Evolutionary conservation across 2,329 filamentous ascomycete species (phyloP).

Genomic region (Penicillium thymicola): DNA sequence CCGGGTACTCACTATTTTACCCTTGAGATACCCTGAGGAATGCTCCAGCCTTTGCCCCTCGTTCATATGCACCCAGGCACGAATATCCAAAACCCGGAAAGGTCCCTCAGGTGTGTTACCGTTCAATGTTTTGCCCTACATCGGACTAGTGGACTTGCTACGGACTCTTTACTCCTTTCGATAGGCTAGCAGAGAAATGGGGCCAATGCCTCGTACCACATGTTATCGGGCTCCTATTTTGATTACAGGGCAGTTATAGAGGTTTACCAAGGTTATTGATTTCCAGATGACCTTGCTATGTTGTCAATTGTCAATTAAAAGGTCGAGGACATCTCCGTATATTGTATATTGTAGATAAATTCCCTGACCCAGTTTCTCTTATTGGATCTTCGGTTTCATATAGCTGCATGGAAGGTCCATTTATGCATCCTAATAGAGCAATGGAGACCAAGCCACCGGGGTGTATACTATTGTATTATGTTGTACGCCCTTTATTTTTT

Average conservation of each 20-base stretch:
- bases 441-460: not conserved
- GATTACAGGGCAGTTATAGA: not conserved
- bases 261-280: not conserved
- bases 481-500: not conserved
- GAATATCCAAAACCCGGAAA: constrained; percentile 6
- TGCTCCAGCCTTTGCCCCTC: constrained; percentile 16
- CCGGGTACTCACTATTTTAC: not conserved
- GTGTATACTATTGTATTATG: not conserved
- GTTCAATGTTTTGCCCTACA: constrained; percentile 1
- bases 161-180: constrained; percentile 1
- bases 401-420: constrained; percentile 11
- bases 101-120: constrained; percentile 3
- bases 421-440: constrained; percentile 12
- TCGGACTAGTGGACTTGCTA: constrained; percentile 5
- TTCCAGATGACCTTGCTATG: no score
- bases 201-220: constrained; percentile 4
- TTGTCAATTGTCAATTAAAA: no score
- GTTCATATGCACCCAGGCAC: constrained; percentile 19
- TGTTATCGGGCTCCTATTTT: not conserved
- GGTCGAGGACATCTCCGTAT: not conserved
- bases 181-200: not conserved
- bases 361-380: not conserved
- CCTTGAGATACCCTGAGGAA: constrained; percentile 8
- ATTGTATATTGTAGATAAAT: not conserved
- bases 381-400: constrained; percentile 14